These are phyloP conservation scores for Pontederia crassipes DNA, from an alignment of 176 grass and related monocot genomes.

Conservation along the genomic window DNA sequence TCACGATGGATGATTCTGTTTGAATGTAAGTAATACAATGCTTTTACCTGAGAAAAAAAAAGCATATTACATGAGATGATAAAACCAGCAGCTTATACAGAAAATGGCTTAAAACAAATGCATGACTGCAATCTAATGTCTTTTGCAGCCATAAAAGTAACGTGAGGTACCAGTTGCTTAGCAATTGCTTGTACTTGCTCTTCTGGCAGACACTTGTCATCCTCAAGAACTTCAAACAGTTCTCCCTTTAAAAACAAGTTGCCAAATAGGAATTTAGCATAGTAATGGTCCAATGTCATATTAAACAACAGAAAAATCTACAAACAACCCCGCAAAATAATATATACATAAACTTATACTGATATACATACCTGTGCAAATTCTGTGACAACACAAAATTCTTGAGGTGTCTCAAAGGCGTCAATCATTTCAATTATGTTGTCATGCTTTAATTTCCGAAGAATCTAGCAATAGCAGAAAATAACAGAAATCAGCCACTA, in stretches of 20 bases:
- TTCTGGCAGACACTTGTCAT: conserved; percentile 94
- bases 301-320: conserved; percentile 5
- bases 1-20: conserved; percentile 90
- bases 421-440: conserved; percentile 99
- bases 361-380: conserved; percentile 71
- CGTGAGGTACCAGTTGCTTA: conserved; percentile 67
- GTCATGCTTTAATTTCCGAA: conserved; percentile 84
- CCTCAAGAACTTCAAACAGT: conserved; percentile 93
- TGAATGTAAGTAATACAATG: conserved; percentile 84
- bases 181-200: conserved; percentile 96
- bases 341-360: background rate
- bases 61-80: background rate
- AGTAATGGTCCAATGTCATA: background rate
- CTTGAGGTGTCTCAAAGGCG: conserved; percentile 89
- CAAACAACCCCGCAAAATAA: background rate
- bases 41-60: conserved; percentile 58
- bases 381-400: conserved; percentile 97
- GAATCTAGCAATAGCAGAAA: conserved; percentile 38
- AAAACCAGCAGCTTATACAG: background rate
- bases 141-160: no score
- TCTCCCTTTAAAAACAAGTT: conserved; percentile 54
- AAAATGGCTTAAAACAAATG: background rate
- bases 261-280: background rate
- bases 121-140: background rate
- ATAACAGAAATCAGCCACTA: no score